A percentile compares a stretch with the other conserved stretches of the same genome.
Evolutionary conservation across 129 eudicot species (phyloP).

Genomic region (Pulicaria dysenterica): DNA sequence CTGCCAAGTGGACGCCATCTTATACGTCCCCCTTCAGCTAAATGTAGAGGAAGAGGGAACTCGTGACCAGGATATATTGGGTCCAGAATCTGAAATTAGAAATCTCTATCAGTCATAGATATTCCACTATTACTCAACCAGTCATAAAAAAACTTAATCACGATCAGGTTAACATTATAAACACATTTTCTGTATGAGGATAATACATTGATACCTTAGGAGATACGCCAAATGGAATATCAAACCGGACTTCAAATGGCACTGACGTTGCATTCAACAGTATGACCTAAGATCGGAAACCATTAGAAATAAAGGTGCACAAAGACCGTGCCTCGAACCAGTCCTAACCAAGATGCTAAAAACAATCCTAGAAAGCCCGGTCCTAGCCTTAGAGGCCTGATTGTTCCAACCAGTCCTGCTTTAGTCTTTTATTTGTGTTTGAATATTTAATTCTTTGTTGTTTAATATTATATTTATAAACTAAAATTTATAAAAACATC

Average conservation of each 20-base stretch:
- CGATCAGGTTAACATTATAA: conserved; percentile 9
- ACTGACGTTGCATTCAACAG: conserved; percentile 71
- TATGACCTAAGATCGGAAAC: conserved; percentile 61
- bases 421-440: background rate
- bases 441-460: background rate
- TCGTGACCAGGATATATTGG: conserved; percentile 91
- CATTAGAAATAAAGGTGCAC: background rate
- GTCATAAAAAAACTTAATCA: conserved; percentile 4
- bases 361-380: background rate
- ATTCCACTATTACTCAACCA: background rate
- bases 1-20: conserved; percentile 97
- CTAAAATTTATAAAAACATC: background rate
- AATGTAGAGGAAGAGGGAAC: conserved; percentile 97
- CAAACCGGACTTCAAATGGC: conserved; percentile 93
- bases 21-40: conserved; percentile 91
- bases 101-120: conserved; percentile 14
- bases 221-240: conserved; percentile 96
- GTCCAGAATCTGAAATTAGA: conserved; percentile 68
- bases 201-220: conserved; percentile 63
- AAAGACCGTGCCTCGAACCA: background rate
- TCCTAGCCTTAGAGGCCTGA: background rate
- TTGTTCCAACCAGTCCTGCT: background rate
- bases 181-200: background rate
- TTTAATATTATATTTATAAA: background rate
- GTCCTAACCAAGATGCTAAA: conserved; percentile 4